Conservation (phyloP, 805 yeast species). For the Martiniozyma abietophila region DNA sequence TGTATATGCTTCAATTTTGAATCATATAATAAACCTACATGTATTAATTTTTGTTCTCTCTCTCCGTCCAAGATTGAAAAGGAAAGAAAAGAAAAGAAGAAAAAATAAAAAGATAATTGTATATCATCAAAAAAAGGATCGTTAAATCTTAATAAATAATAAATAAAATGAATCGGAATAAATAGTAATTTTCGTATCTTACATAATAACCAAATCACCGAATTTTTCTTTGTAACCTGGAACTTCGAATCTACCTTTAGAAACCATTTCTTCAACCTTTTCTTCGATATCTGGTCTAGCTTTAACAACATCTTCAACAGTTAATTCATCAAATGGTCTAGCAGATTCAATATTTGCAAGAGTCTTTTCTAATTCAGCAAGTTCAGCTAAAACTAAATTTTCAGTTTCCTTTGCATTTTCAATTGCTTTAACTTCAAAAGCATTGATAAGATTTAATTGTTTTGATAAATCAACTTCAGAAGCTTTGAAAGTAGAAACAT, state of each 20-base stretch:
- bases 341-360: slow-evolving; percentile 91
- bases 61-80: background rate
- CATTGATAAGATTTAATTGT: slow-evolving; percentile 84
- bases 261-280: slow-evolving; percentile 89
- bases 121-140: no score
- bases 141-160: slow-evolving; percentile 14
- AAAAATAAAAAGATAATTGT: no score
- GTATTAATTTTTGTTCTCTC: no score
- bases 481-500: slow-evolving; percentile 70
- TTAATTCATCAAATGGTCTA: slow-evolving; percentile 95
- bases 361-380: slow-evolving; percentile 77
- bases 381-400: slow-evolving; percentile 76
- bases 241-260: slow-evolving; percentile 95
- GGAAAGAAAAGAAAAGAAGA: background rate
- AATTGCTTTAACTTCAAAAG: slow-evolving; percentile 90
- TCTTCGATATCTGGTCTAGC: slow-evolving; percentile 98
- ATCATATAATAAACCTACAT: no score
- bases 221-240: slow-evolving; percentile 98
- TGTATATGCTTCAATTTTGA: no score
- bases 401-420: slow-evolving; percentile 95
- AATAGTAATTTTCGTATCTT: slow-evolving; percentile 16
- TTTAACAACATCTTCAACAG: slow-evolving; percentile 87
- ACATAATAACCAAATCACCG: slow-evolving; percentile 94
- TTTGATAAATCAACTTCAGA: slow-evolving; percentile 77
- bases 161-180: slow-evolving; percentile 8